Evolutionary conservation across 108 stramenopile species (phyloP).

Genomic region (Discostella pseudostelligera): DNA sequence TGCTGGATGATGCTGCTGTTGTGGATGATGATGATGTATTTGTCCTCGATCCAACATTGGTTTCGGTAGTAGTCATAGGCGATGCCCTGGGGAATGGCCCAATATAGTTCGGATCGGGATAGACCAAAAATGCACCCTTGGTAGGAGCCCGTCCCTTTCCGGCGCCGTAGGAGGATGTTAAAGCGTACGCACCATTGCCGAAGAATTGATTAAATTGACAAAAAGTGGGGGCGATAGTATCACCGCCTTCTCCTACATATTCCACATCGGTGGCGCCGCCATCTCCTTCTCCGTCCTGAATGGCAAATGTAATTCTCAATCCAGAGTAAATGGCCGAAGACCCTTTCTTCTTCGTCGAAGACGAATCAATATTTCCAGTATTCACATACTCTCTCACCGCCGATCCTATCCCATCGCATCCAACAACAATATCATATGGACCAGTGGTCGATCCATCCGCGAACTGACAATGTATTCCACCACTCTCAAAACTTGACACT

Average conservation of each 20-base stretch:
- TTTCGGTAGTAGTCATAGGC: neutral
- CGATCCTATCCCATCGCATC: slow-evolving; percentile 79
- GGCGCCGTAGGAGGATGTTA: slow-evolving; percentile 69
- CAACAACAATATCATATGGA: slow-evolving; percentile 78
- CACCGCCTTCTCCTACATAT: slow-evolving; percentile 6
- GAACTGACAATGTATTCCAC: slow-evolving; percentile 58
- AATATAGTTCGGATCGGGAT: slow-evolving; percentile 64
- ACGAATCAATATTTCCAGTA: slow-evolving; percentile 33
- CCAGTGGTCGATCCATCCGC: slow-evolving; percentile 56
- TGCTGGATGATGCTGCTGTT: slow-evolving; percentile 13
- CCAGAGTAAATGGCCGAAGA: slow-evolving; percentile 72
- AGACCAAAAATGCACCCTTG: slow-evolving; percentile 64
- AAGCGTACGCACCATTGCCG: slow-evolving; percentile 69
- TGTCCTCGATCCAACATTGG: neutral
- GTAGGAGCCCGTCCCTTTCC: slow-evolving; percentile 46
- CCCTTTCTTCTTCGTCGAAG: slow-evolving; percentile 15
- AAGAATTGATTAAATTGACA: slow-evolving; percentile 58
- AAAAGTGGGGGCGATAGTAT: no score
- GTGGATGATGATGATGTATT: slow-evolving; percentile 8
- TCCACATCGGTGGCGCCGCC: slow-evolving; percentile 5
- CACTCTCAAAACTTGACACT: neutral
- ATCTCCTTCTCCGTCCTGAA: slow-evolving; percentile 46
- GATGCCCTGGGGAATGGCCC: slow-evolving; percentile 68
- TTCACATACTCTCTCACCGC: slow-evolving; percentile 66
- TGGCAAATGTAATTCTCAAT: slow-evolving; percentile 73